Evolutionary conservation across 306 rosid genomes (phyloP).

Genomic region (Dicorynia guianensis): DNA sequence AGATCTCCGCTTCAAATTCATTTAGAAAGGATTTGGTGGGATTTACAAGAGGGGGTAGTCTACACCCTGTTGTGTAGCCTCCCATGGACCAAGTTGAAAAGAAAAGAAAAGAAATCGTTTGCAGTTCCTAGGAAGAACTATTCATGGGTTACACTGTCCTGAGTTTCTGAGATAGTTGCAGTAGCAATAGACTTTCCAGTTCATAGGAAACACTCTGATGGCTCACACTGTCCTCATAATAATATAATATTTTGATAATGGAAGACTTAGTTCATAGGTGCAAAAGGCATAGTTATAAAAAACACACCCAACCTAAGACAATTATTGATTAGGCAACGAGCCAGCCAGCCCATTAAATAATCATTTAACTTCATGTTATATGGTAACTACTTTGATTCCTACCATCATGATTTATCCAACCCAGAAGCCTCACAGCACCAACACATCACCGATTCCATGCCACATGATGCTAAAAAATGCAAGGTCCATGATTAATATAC

Average conservation of each 20-base stretch:
- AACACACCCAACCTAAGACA: neutral
- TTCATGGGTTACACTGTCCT: neutral
- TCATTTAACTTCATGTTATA: neutral
- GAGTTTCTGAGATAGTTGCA: slow-evolving; percentile 3
- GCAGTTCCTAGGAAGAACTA: neutral
- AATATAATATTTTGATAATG: too few species aligned
- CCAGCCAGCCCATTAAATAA: slow-evolving; percentile 15
- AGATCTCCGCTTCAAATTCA: too few species aligned
- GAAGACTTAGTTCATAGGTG: slow-evolving; percentile 26
- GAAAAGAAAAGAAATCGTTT: too few species aligned
- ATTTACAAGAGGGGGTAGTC: too few species aligned
- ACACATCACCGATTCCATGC: neutral
- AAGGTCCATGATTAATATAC: neutral
- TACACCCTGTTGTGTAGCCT: too few species aligned
- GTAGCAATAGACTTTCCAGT: neutral
- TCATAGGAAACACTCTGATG: too few species aligned
- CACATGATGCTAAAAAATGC: neutral
- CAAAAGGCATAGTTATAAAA: neutral
- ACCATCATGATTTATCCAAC: neutral
- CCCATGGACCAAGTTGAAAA: too few species aligned
- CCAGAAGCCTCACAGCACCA: too few species aligned
- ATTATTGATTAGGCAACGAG: slow-evolving; percentile 14
- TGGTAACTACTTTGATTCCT: slow-evolving; percentile 12
- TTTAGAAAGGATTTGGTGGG: too few species aligned
- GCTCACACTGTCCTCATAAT: too few species aligned